These are phyloP conservation scores for Trichoderma asperellum DNA, from an alignment of 2,329 filamentous ascomycete species.

Conservation along the genomic window DNA sequence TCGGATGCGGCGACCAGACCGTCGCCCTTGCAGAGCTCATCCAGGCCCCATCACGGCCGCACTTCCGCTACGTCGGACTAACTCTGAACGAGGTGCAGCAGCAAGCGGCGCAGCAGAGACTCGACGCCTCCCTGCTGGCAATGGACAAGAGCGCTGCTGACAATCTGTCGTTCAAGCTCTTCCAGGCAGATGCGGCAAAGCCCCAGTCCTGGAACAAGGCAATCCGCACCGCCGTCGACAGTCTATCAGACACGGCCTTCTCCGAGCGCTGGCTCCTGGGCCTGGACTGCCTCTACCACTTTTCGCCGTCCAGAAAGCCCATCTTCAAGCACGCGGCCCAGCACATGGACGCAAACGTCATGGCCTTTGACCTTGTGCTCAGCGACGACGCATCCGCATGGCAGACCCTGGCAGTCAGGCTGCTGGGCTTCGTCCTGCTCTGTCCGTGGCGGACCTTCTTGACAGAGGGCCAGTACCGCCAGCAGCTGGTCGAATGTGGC, in stretches of 20 bases:
- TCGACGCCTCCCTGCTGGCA: background rate
- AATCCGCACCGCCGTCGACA: constrained; percentile 33
- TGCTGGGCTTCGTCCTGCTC: constrained; percentile 52
- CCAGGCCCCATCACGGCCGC: constrained; percentile 32
- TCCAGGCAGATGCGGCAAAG: constrained; percentile 54
- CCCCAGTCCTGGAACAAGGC: constrained; percentile 47
- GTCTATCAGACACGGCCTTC: background rate
- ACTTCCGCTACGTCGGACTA: constrained; percentile 56
- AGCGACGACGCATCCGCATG: constrained; percentile 37
- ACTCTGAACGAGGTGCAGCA: constrained; percentile 54
- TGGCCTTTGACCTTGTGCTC: constrained; percentile 59
- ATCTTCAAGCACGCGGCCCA: constrained; percentile 49
- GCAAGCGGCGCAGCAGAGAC: constrained; percentile 40
- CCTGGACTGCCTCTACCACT: constrained; percentile 62
- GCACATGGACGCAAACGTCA: constrained; percentile 52
- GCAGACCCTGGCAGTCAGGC: constrained; percentile 43
- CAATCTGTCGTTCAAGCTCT: constrained; percentile 41
- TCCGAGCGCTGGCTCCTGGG: constrained; percentile 56
- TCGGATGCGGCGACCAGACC: constrained; percentile 64
- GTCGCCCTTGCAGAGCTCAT: constrained; percentile 6
- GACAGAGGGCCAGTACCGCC: constrained; percentile 50
- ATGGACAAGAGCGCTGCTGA: background rate
- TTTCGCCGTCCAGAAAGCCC: constrained; percentile 54
- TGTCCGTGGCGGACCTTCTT: constrained; percentile 56
- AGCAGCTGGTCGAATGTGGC: constrained; percentile 51